Conservation (phyloP, 495 filamentous ascomycete genomes). For the Xylaria cubensis region DNA sequence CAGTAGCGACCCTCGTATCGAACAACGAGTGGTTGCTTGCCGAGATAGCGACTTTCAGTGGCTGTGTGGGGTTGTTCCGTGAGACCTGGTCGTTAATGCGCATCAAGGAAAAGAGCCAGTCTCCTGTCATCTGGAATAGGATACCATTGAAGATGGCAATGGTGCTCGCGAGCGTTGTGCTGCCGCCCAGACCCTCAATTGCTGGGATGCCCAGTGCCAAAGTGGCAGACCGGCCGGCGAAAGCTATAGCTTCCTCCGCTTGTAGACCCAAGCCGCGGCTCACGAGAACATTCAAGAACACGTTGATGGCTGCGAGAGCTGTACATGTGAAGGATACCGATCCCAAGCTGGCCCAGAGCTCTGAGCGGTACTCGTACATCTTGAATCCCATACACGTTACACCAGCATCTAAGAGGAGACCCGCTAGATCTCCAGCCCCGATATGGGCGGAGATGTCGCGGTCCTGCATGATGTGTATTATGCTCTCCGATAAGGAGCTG, state of each 20-base stretch:
- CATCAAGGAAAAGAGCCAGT: conserved; percentile 44
- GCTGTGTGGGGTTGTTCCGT: background rate
- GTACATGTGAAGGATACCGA: conserved; percentile 43
- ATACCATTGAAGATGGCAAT: conserved; percentile 56
- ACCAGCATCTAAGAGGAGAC: conserved; percentile 52
- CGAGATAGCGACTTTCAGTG: background rate
- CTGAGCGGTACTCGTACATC: conserved; percentile 53
- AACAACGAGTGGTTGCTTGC: background rate
- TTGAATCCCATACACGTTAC: conserved; percentile 56
- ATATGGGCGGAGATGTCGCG: conserved; percentile 30
- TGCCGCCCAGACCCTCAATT: conserved; percentile 46
- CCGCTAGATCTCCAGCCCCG: conserved; percentile 52
- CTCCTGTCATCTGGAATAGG: conserved; percentile 51
- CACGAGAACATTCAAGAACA: conserved; percentile 46
- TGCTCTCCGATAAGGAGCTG: conserved; percentile 42
- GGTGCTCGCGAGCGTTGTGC: conserved; percentile 50
- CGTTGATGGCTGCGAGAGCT: conserved; percentile 42
- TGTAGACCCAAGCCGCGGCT: conserved; percentile 44
- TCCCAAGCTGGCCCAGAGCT: conserved; percentile 47
- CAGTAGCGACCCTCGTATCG: background rate
- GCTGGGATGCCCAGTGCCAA: conserved; percentile 45
- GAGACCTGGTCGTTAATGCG: conserved; percentile 24
- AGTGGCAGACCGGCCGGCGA: conserved; percentile 54
- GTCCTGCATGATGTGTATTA: conserved; percentile 32
- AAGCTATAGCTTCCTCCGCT: conserved; percentile 44